Base-by-base conservation (phyloP, 257 asterid genomes). In the Paraleonurus japonicus region DNA sequence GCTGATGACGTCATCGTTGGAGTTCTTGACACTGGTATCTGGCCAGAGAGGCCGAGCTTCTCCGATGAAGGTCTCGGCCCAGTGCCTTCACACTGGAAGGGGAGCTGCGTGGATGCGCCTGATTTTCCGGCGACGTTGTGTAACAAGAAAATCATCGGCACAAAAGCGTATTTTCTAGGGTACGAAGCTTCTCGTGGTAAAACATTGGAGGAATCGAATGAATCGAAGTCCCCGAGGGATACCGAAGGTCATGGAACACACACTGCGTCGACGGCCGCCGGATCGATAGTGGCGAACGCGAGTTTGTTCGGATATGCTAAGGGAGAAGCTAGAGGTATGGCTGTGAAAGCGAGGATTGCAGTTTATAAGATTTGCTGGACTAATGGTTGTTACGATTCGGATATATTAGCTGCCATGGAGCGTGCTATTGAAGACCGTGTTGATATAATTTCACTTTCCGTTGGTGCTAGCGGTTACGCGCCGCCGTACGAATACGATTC, bases 221-320 rank as follows among this genome's bases (percentile, higher is more conserved):
- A 75, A 27, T 75, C 87, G 10, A 75, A 59, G 27, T 89, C 98
- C 20, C 96, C 99, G 4, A 84, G 96, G 55, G 99, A 94, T 54
- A 83, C 96, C 8, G 99, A 94, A 73, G 99, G 99, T 43, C 99
- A 94, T 48, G 99, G 99, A n/a, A 84, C 98, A 1, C 99, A 94
- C 69, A 94, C 98, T 0, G 75, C 99, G 0, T 94, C 98, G 8
- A 91, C 96, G 1, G 96, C 99, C 15, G 99, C 96, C 13, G 99
- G 99, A 72, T 83, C 96, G 0, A 65, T 61, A 6, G 99, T 88
- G 1, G 17, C 20, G 13, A 91, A 91, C 74, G 99, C 98, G 0
- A 89, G 99, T 27, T 76, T 94, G 54, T 85, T 85, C 33, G 88
- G 83, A 5, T 94, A 75, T 65, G 99, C 98, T 7, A 8, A 19